Evolutionary conservation across 495 filamentous ascomycete genomes (phyloP), one percentile per base, ranked within the genome.

Genomic region (Penicillium cosmopolitanum): DNA sequence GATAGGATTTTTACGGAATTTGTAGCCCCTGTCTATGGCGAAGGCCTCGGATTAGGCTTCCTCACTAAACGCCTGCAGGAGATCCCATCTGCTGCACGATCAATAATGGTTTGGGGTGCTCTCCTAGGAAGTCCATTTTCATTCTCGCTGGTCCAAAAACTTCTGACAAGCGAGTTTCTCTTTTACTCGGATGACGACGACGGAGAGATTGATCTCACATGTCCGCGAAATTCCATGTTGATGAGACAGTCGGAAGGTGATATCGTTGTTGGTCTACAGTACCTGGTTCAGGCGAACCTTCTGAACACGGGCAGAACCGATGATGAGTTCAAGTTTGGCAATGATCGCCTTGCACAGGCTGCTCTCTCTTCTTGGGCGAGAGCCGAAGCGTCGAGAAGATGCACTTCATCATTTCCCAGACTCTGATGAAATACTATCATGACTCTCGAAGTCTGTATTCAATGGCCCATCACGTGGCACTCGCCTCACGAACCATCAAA

Each of bases 81-180:
- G 64, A 77, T 94, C 38, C 89, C 91, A 6, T 43, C 79, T n/a
- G 81, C 86, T 31, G 80, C 90, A 11, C 79, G 89, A 42, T 84
- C 85, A n/a, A 89, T 97, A 23, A 74, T 97, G 18, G 84, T 90
- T n/a, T 97, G 93, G 93, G 89, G 87, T 11, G 86, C 91, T 13
- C 74, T 97, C 7, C 66, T 97, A 21, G 91, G 92, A 5, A 88
- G 82, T 43, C 83, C 84, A 0, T 94, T 97, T 63, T 90, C 89
- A 0, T 96, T 96, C 64, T 84, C 81, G 3, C 68, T 96, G 10
- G 81, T 96, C n/a, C 90, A 89, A 69, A 87, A 81, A 67, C 78
- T 96, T 28, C 80, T 96, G 67, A 84, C 80, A 21, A 87, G 85
- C 50, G 86, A 89, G 62, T 89, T 86, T 55, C 76, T 86, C 53